Evolutionary conservation across 805 yeast species (phyloP).

Genomic region (Teunomyces stri): DNA sequence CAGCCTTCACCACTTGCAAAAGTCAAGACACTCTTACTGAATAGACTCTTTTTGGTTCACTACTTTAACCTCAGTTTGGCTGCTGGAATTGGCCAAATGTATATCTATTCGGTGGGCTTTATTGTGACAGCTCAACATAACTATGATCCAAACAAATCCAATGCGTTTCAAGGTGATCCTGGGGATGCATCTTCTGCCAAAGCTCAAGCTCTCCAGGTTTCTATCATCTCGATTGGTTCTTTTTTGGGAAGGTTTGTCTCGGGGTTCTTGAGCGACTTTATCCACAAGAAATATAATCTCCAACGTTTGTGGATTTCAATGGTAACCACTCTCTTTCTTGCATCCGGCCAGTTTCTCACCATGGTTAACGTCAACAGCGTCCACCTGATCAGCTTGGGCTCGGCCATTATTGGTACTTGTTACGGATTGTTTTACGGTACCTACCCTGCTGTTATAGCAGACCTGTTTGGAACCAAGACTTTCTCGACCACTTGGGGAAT

Average conservation of each 20-base stretch:
- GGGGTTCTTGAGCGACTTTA: slow-evolving; percentile 63
- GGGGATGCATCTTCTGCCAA: slow-evolving; percentile 25
- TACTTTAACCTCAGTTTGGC: slow-evolving; percentile 54
- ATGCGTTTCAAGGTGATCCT: slow-evolving; percentile 3
- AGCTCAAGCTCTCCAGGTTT: slow-evolving; percentile 70
- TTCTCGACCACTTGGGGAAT: slow-evolving; percentile 79
- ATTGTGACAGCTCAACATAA: slow-evolving; percentile 49
- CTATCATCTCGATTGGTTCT: slow-evolving; percentile 61
- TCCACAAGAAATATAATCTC: slow-evolving; percentile 48
- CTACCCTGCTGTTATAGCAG: slow-evolving; percentile 74
- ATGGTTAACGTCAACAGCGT: slow-evolving; percentile 25
- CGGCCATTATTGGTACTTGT: slow-evolving; percentile 58
- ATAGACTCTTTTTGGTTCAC: slow-evolving; percentile 46
- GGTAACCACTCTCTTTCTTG: slow-evolving; percentile 36
- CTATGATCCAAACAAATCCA: slow-evolving; percentile 8
- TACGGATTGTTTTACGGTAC: slow-evolving; percentile 74
- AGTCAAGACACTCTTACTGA: slow-evolving; percentile 19
- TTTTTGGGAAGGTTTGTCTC: slow-evolving; percentile 63
- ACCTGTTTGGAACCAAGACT: slow-evolving; percentile 61
- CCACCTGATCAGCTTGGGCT: slow-evolving; percentile 44
- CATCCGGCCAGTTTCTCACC: slow-evolving; percentile 37
- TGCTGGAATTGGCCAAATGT: slow-evolving; percentile 68
- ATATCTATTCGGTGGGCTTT: slow-evolving; percentile 72
- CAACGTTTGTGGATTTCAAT: slow-evolving; percentile 68
- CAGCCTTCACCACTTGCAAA: slow-evolving; percentile 11